Evolutionary conservation across 495 filamentous ascomycete species (phyloP).

Genomic region (Pseudevernia furfuracea): DNA sequence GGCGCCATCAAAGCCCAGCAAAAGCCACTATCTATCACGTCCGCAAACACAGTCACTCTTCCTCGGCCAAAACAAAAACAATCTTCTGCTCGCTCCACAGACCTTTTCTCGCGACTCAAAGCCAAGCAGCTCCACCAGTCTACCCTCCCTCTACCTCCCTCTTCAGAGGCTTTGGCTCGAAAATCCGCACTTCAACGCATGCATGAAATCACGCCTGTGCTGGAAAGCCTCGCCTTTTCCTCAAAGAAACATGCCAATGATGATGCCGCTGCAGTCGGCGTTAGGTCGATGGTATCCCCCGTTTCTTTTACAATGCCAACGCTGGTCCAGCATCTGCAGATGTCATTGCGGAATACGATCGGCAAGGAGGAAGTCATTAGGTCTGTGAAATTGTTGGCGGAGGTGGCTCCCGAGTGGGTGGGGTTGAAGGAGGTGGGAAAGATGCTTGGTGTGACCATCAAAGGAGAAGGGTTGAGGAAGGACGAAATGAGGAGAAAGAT

Average conservation of each 20-base stretch:
- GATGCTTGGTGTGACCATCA: constrained; percentile 52
- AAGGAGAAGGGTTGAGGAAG: constrained; percentile 36
- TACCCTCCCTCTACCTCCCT: constrained; percentile 33
- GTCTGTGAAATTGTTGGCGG: constrained; percentile 52
- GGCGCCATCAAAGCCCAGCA: constrained; percentile 27
- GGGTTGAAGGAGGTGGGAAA: constrained; percentile 47
- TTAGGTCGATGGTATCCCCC: constrained; percentile 31
- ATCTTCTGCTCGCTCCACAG: constrained; percentile 11
- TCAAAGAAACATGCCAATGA: constrained; percentile 26
- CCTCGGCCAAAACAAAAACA: constrained; percentile 1
- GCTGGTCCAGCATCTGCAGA: constrained; percentile 50
- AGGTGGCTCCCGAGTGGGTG: constrained; percentile 59
- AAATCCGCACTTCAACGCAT: constrained; percentile 52
- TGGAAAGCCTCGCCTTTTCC: constrained; percentile 47
- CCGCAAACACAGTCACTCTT: not conserved
- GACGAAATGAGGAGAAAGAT: constrained; percentile 40
- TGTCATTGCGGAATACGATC: constrained; percentile 54
- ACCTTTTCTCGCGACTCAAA: constrained; percentile 56
- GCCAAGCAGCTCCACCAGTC: constrained; percentile 46
- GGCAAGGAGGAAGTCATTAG: constrained; percentile 49
- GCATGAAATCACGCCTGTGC: constrained; percentile 51
- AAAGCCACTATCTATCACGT: constrained; percentile 5
- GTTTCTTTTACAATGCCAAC: constrained; percentile 52
- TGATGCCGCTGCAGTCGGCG: constrained; percentile 20
- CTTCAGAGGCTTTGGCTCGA: constrained; percentile 45